Evolutionary conservation across 163 green algal genomes (phyloP), one percentile per base, ranked within the genome.

Genomic region (Smithsoniella earleae): DNA sequence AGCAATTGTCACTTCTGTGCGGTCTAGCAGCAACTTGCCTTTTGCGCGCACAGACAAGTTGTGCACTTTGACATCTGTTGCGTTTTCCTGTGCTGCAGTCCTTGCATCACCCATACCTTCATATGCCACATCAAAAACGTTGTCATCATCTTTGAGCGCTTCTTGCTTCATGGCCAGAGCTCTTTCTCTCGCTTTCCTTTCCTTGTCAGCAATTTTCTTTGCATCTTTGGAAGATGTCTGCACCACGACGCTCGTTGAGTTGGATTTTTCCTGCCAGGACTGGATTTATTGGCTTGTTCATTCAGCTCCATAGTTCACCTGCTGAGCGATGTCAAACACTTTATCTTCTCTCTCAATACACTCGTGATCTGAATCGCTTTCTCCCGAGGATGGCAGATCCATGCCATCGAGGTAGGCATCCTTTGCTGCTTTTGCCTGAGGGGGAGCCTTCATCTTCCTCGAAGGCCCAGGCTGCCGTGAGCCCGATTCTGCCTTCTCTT

Each of bases 21-120:
- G 93, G 76, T 95, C 91, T 36, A 99, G 83, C 75, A 99, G 85
- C 64, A 96, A 78, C 86, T 99, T 99, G 33, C 95, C 95, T 79
- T 97, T 96, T 72, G 90, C 95, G 22, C 90, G 86, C 31, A 99
- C 86, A 6, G 89, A 96, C 69, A 99, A 79, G 79, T 93, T 96
- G 77, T 96, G 86, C 33, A 95, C 86, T 86, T 98, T 98, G 80
- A 99, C 91, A 76, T 99, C 95, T 27, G 86, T 92, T 1, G 92
- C 88, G 25, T 84, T 92, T 25, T 82, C 79, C 4, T 86, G 49
- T 4, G 58, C 66, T 5, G 78, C 77, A 5, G 40, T 74, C 18
- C 72, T 75, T 43, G 34, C 79, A 13, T 89, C 85, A 1, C 84
- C 86, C 74, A 85, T 86, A 43, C 83, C 81, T 79, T 95, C 90